These are phyloP conservation scores for Sporothrix protearum DNA, from an alignment of 2,329 filamentous ascomycete species.

Conservation along the genomic window DNA sequence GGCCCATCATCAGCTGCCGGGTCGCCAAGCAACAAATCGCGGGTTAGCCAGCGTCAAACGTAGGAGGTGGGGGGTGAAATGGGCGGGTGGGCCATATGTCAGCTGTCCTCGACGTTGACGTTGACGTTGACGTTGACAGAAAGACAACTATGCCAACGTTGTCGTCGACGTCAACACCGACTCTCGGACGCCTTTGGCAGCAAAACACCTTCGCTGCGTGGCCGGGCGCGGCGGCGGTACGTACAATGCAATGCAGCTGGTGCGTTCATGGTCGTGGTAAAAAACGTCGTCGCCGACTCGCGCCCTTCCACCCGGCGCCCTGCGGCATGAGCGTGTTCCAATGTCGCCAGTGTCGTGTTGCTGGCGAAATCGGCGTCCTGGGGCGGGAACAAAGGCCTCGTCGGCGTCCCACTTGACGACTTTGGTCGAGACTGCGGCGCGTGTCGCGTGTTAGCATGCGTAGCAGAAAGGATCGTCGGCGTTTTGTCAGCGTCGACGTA, in stretches of 20 bases:
- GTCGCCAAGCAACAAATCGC: background rate
- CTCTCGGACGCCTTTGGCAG: too few species aligned
- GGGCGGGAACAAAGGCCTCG: slow-evolving; percentile 40
- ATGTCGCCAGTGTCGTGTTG: slow-evolving; percentile 37
- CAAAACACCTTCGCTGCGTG: too few species aligned
- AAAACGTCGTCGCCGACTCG: slow-evolving; percentile 38
- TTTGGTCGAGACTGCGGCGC: slow-evolving; percentile 27
- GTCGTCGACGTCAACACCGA: too few species aligned
- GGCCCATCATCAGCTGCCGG: slow-evolving; percentile 37
- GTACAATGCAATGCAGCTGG: slow-evolving; percentile 42
- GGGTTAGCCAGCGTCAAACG: background rate
- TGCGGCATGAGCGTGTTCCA: slow-evolving; percentile 43
- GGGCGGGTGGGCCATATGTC: too few species aligned
- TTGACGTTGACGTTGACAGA: too few species aligned
- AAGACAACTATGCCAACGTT: too few species aligned
- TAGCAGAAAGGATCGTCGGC: background rate
- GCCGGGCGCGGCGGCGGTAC: too few species aligned
- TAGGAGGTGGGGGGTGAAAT: background rate
- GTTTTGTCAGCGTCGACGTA: background rate
- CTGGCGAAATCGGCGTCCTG: slow-evolving; percentile 40
- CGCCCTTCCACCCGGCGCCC: slow-evolving; percentile 39
- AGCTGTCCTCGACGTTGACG: too few species aligned
- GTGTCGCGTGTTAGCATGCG: background rate
- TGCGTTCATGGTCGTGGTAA: slow-evolving; percentile 43
- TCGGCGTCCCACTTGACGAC: slow-evolving; percentile 41